Evolutionary conservation across 306 rosid genomes (phyloP).

Genomic region (Rosa multiflora): DNA sequence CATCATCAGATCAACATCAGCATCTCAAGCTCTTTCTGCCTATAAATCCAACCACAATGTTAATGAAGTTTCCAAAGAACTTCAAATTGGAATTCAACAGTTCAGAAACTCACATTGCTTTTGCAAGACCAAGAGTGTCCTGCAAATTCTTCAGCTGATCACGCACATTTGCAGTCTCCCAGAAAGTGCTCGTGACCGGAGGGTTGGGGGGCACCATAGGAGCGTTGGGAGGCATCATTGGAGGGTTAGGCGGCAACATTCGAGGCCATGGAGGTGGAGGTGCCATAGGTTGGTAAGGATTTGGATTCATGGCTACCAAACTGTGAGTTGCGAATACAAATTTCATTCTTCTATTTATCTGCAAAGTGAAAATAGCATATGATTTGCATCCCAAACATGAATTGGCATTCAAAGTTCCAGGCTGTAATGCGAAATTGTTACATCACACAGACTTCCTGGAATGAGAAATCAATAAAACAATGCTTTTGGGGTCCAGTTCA

Average conservation of each 20-base stretch:
- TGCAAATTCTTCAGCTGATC: slow-evolving; percentile 57
- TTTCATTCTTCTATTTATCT: slow-evolving; percentile 94
- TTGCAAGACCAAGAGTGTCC: slow-evolving; percentile 59
- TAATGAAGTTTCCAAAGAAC: not conserved
- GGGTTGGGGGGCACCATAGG: slow-evolving; percentile 44
- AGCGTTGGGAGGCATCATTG: slow-evolving; percentile 22
- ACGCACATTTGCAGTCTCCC: slow-evolving; percentile 55
- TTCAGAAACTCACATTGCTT: slow-evolving; percentile 50
- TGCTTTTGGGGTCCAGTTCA: not conserved
- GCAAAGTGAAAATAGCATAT: slow-evolving; percentile 30
- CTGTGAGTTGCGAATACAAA: slow-evolving; percentile 88
- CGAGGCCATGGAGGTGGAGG: slow-evolving; percentile 42
- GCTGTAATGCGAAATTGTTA: not conserved
- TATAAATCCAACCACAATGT: slow-evolving; percentile 11
- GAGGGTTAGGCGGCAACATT: slow-evolving; percentile 22
- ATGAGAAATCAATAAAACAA: not conserved
- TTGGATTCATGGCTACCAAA: slow-evolving; percentile 41
- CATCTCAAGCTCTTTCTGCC: slow-evolving; percentile 78
- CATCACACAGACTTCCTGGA: slow-evolving; percentile 10
- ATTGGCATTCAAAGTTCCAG: slow-evolving; percentile 14
- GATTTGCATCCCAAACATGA: slow-evolving; percentile 21
- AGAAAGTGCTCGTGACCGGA: slow-evolving; percentile 57
- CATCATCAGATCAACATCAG: slow-evolving; percentile 40
- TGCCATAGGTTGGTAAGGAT: slow-evolving; percentile 36
- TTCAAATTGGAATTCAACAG: not conserved